phyloP scores from a whole-genome alignment of 768 basidiomycete species.

The Russula ochroleuca region DNA sequence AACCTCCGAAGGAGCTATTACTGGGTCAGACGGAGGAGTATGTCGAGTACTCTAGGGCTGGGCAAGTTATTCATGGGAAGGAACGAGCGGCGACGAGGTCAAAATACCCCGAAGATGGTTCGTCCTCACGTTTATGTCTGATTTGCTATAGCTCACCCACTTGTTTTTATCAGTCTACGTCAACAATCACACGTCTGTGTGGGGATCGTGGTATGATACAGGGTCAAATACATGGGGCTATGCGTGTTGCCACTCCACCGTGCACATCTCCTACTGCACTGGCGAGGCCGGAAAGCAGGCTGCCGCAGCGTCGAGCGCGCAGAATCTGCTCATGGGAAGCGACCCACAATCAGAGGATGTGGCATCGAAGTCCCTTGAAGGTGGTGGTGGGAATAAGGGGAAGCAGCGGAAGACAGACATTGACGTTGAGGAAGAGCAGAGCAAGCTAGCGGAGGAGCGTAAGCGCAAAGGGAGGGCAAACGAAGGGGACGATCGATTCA shows the following conservation, averaged over 20 bases:
- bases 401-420: conserved; percentile 17
- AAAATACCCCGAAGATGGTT: conserved; percentile 96
- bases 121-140: conserved; percentile 32
- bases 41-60: conserved; percentile 92
- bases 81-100: conserved; percentile 84
- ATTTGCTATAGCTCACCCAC: conserved; percentile 2
- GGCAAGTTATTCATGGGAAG: conserved; percentile 85
- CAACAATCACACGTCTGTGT: conserved; percentile 94
- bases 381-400: conserved; percentile 29
- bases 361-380: conserved; percentile 9
- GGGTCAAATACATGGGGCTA: conserved; percentile 82
- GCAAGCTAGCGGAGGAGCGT: conserved; percentile 26
- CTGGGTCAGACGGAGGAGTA: conserved; percentile 96
- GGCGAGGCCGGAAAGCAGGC: conserved; percentile 82
- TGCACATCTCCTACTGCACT: conserved; percentile 88
- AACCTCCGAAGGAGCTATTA: conserved; percentile 86
- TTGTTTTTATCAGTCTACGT: conserved; percentile 54
- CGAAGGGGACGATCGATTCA: conserved; percentile 64
- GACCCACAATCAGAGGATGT: conserved; percentile 18
- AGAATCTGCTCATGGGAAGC: conserved; percentile 49
- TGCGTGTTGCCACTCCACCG: conserved; percentile 85
- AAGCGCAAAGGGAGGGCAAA: conserved; percentile 35
- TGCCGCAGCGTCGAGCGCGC: conserved; percentile 66
- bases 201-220: conserved; percentile 92
- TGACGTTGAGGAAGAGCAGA: conserved; percentile 29